Conservation (phyloP, 1,284 basidiomycete species). For the Phaffia rhodozyma region DNA sequence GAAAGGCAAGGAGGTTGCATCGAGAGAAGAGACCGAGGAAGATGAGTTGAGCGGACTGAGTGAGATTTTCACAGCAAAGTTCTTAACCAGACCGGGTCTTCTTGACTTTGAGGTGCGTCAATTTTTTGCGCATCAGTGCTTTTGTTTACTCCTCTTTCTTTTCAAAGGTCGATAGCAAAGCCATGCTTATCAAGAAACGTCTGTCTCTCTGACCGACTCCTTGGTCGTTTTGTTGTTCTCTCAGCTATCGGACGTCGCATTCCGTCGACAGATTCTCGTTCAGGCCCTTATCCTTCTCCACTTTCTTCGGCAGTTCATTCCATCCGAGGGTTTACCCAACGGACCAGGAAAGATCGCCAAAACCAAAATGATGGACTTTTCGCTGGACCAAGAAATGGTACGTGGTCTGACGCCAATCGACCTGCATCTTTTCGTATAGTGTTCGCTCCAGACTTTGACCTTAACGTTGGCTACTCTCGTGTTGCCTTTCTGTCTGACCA, state of each 20-base stretch:
- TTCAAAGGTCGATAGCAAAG: not conserved
- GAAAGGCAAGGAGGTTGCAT: constrained; percentile 16
- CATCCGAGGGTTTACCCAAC: not conserved
- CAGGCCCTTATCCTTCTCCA: constrained; percentile 36
- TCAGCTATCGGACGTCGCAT: constrained; percentile 30
- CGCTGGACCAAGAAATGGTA: not conserved
- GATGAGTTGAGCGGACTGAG: not conserved
- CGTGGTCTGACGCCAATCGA: not conserved
- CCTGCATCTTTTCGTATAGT: too few relatives aligned
- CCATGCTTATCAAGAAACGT: not conserved
- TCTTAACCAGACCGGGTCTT: constrained; percentile 30
- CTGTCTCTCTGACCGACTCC: not conserved
- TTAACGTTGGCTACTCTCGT: not conserved
- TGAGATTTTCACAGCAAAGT: constrained; percentile 31
- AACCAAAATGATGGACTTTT: not conserved
- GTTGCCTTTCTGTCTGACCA: too few relatives aligned
- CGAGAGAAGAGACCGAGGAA: constrained; percentile 18
- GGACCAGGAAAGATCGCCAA: constrained; percentile 8
- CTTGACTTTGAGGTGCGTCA: constrained; percentile 30
- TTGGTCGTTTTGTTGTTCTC: not conserved
- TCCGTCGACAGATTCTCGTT: constrained; percentile 34
- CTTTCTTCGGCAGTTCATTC: constrained; percentile 23
- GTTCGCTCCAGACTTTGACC: not conserved
- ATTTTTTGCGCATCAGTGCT: not conserved
- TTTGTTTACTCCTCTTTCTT: not conserved